Base-by-base conservation (phyloP, 2,329 filamentous ascomycete species). In the Aspergillus pseudoterreus region DNA sequence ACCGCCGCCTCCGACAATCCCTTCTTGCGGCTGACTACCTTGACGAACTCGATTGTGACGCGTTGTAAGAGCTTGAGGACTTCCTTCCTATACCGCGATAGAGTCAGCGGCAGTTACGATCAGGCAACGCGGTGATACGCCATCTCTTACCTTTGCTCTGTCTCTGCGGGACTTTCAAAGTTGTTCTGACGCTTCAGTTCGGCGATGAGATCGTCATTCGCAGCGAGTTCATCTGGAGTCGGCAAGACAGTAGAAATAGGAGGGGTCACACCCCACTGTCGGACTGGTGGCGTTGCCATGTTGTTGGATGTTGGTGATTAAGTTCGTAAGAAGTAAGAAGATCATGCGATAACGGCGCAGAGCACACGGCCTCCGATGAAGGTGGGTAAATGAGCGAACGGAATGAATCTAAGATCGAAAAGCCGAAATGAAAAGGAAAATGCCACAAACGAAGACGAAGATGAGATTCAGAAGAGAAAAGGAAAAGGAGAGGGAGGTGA, bases 171-270 rank as follows among this genome's bases (percentile, higher is more conserved):
- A 47, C 83, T 84, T 72, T 97, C 94, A 63, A 96, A 99, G 47
- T 94, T 96, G 73, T 95, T 92, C 73, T 96, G 89, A 38, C 80
- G 80, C 69, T 90, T 90, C 55, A 99, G 76, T 72, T 96, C 92
- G 50, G 88, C 84, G 51, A 96, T 82, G 42, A 99, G 81, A 50
- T 85, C 79, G 59, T 90, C 85, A 62, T 90, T 95, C 46, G 87
- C 82, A 57, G 86, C 80, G 51, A 87, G 82, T 70, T 99, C 92
- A 35, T 81, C 76, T 50, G 87, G 81, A 1, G 87, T 94, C 4
- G 94, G 94, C 21, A 91, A 78, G 19, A 80, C 78, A 11, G 80
- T 81, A 17, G 91, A 95, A 35, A 99, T 89, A 43, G 94, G 87
- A 61, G 86, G 86, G 53, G 91, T 96, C 43, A 95, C 82, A 65